Evolutionary conservation across 306 rosid species (phyloP).

Genomic region (Hippophae tibetana): DNA sequence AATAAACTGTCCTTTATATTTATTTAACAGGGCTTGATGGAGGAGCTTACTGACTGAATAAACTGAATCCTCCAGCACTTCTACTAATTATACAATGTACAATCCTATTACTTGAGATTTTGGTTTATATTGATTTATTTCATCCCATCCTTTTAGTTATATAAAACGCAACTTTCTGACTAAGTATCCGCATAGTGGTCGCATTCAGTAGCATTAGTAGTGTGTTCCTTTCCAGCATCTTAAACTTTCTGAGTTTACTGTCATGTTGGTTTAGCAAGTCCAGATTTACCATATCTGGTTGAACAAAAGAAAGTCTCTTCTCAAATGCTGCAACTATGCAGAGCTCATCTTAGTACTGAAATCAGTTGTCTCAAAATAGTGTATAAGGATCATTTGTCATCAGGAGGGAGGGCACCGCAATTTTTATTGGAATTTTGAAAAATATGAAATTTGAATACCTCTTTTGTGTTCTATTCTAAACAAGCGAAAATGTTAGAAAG

Average conservation of each 20-base stretch:
- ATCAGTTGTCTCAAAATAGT: too few relatives aligned
- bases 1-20: not conserved
- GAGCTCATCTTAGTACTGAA: too few relatives aligned
- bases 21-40: conserved; percentile 71
- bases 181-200: not conserved
- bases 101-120: conserved; percentile 2
- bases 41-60: conserved; percentile 62
- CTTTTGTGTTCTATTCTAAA: too few relatives aligned
- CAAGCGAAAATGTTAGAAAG: not conserved
- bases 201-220: not conserved
- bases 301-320: too few relatives aligned
- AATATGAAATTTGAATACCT: too few relatives aligned
- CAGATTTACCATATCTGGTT: too few relatives aligned
- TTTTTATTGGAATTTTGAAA: too few relatives aligned
- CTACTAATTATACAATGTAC: not conserved
- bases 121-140: not conserved
- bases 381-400: too few relatives aligned
- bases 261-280: too few relatives aligned
- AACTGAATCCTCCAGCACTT: not conserved
- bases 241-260: too few relatives aligned
- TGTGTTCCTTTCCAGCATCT: not conserved
- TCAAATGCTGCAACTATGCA: too few relatives aligned
- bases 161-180: not conserved
- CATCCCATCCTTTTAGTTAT: not conserved
- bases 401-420: too few relatives aligned